phyloP scores from a whole-genome alignment of 352 stramenopile species.

The Phytophthora cajani region DNA sequence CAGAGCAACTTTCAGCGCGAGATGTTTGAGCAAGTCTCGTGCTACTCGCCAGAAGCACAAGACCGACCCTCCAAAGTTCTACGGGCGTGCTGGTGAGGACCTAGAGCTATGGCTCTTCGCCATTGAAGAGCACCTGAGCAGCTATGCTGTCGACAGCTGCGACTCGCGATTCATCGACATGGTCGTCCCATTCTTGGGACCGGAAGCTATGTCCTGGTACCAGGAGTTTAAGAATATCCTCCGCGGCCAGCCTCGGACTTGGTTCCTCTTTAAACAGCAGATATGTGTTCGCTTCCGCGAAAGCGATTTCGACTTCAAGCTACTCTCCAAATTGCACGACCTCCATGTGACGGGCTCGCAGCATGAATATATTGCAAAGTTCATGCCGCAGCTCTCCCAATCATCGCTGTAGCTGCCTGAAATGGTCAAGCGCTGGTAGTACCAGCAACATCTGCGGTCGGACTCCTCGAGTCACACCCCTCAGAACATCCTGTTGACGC shows the following conservation, averaged over 20 bases:
- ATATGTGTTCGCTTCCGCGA: not conserved
- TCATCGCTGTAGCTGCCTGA: conserved; percentile 1
- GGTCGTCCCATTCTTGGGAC: conserved; percentile 1
- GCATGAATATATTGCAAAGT: not conserved
- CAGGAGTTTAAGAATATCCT: conserved; percentile 3
- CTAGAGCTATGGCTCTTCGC: not conserved
- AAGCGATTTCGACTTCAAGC: not conserved
- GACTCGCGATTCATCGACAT: conserved; percentile 1
- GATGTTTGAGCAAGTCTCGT: conserved; percentile 16
- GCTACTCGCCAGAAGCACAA: not conserved
- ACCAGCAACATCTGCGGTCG: not conserved
- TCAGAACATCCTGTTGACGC: conserved; percentile 4
- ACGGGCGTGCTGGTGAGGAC: not conserved
- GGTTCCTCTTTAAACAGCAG: conserved; percentile 1
- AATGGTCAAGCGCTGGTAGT: not conserved
- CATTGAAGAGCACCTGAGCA: not conserved
- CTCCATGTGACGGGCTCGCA: conserved; percentile 1
- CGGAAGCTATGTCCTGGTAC: not conserved
- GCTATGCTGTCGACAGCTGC: conserved; percentile 3
- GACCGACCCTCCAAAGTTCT: not conserved
- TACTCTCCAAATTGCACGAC: not conserved
- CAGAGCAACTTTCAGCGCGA: conserved; percentile 14
- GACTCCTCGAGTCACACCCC: conserved; percentile 14
- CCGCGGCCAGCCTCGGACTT: not conserved
- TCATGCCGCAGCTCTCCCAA: not conserved